A percentile compares a stretch with the other conserved stretches of the same genome.
Evolutionary conservation across 129 eudicot species (phyloP).

Genomic region (Chrysanthemum lavandulifolium): DNA sequence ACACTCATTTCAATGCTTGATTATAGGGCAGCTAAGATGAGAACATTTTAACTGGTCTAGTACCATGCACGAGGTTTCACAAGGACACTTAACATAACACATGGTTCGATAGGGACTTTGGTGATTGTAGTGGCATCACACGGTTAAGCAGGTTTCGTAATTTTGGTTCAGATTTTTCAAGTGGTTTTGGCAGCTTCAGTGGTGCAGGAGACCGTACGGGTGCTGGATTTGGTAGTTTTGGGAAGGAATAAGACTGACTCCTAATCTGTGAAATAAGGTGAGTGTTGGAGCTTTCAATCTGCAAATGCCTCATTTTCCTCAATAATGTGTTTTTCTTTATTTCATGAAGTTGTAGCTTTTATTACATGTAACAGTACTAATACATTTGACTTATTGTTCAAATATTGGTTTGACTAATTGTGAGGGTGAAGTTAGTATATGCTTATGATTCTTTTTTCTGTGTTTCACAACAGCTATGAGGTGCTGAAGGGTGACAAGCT

Average conservation of each 20-base stretch:
- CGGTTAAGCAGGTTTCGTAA: conserved; percentile 21
- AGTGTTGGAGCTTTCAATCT: background rate
- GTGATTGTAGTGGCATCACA: conserved; percentile 34
- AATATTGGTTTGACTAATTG: background rate
- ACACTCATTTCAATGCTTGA: too few species aligned
- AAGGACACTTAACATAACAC: too few species aligned
- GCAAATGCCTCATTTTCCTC: background rate
- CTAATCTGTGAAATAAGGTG: conserved; percentile 6
- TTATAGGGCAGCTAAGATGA: too few species aligned
- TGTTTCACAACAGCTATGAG: too few species aligned
- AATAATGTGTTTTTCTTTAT: background rate
- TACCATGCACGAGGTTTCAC: too few species aligned
- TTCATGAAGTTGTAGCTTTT: background rate
- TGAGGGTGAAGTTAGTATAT: too few species aligned
- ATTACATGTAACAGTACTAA: too few species aligned
- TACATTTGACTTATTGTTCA: background rate
- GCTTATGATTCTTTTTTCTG: too few species aligned
- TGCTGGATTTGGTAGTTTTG: conserved; percentile 13
- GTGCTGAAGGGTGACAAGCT: too few species aligned
- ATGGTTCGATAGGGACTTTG: conserved; percentile 4
- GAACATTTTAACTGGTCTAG: too few species aligned
- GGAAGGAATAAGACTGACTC: background rate
- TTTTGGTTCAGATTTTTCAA: conserved; percentile 26
- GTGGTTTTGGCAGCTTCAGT: conserved; percentile 34
- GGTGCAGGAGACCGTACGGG: conserved; percentile 1